Base-by-base conservation (phyloP, 2,329 filamentous ascomycete species). In the Paradendryphiella salina region DNA sequence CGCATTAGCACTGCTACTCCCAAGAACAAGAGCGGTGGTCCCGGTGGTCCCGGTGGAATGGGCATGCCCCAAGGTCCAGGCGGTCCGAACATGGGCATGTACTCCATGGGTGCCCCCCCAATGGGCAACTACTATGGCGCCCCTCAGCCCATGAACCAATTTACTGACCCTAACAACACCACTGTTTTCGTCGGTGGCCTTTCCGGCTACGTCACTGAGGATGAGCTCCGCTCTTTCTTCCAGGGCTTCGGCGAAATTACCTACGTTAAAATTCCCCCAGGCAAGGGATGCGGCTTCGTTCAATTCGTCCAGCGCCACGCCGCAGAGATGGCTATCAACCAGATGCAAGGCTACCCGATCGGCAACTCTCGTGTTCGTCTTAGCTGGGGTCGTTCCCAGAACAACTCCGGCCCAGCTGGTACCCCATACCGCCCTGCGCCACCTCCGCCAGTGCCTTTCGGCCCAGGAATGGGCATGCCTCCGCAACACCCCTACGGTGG, bases 301-400 rank as follows among this genome's bases (percentile, higher is more conserved):
- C 94, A 99, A 77, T 99, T 99, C 67, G 94, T 99, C 50, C 94
- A 99, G 79, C 91, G 94, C 62, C 94, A 99, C 70, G 94, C 94
- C 45, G 94, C 94, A 11, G 94, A 99, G 80, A 99, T 99, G 94
- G 94, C 94, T 64, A 99, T 99, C 83, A 99, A 99, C 79, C 94
- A 99, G 79, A 99, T 99, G 94, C 94, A 99, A 78, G 94, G 94
- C 55, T 99, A 99, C 74, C 94, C 94, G 18, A 99, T 99, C 69
- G 94, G 94, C 48, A 99, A 99, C 82, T 97, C 93, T 38, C 91
- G 94, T 61, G 94, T 99, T 53, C 91, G 94, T 68, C 84, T 99
- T 63, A 96, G 90, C 74, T 99, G 94, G 94, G 94, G 94, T 59
- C 89, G 94, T 60, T 95, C 89, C 47, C 94, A 99, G 82, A 99